Base-by-base conservation (phyloP, 2,329 filamentous ascomycete species). In the Aspergillus pseudoviridinutans region DNA sequence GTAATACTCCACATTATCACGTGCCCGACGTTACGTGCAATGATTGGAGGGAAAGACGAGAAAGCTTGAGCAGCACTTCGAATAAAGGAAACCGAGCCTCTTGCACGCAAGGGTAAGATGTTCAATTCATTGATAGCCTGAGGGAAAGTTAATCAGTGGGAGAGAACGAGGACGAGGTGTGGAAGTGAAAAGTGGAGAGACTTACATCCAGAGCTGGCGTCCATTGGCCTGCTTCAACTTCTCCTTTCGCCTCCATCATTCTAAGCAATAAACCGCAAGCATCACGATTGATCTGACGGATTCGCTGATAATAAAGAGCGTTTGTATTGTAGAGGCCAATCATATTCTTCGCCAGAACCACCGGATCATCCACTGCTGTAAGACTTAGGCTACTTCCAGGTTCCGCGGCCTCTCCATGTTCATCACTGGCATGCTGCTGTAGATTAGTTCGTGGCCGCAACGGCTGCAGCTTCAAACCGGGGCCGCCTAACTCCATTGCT, bases 1-100 rank as follows among this genome's bases (percentile, higher is more conserved):
- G 88, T 84, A 64, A 99, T 91, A 51, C 91, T 91, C 94, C 94
- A 97, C 78, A 96, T 88, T 61, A 99, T 83, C 61, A 97, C 81
- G 74, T 93, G 91, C 20, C 93, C 93, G 66, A 97, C 87, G 68
- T 94, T 96, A 71, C 91, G 87, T 2, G 92, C 88, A 44, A 99
- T 89, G 7, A 92, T 85, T 64, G 91, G 86, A 3, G 91, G 85
- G 44, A 96, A 83, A 1, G 83, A 81, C 17, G 90, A 84, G 77
- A 99, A 97, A 60, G 87, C 88, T 66, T 90, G 86, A 1, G 93
- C 92, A 59, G 87, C 87, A 63, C 83, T 83, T 61, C 94, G 90
- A 75, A 99, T 93, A 51, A 82, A 83, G 66, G 86, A 84, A 57
- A 94, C 86, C 68, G 93, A 88, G 67, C 91, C 90, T 25, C 79